phyloP scores from a whole-genome alignment of 371 early-diverging fungal genomes.

The Mortierella sp. region DNA sequence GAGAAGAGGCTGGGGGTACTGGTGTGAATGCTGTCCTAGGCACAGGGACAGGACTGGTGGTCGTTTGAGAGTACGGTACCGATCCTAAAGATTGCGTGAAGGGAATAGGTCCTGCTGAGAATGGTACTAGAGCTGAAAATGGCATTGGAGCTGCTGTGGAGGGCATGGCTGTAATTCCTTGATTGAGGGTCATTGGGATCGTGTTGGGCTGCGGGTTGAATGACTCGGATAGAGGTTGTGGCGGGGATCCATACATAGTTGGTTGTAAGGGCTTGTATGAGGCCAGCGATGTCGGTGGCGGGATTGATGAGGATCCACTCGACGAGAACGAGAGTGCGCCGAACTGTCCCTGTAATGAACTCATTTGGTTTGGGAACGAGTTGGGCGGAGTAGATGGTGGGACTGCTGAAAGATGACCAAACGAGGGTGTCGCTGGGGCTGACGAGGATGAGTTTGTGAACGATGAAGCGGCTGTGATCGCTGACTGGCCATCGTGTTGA shows the following conservation, averaged over 20 bases:
- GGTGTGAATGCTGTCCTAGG: slow-evolving; percentile 19
- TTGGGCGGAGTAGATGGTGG: slow-evolving; percentile 1
- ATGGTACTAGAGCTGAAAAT: not conserved
- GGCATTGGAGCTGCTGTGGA: not conserved
- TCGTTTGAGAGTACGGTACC: slow-evolving; percentile 8
- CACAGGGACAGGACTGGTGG: slow-evolving; percentile 23
- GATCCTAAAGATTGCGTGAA: not conserved
- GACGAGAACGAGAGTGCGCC: slow-evolving; percentile 17
- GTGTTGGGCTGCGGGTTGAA: not conserved
- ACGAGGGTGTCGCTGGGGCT: slow-evolving; percentile 16
- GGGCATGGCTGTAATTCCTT: not conserved
- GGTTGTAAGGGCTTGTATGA: slow-evolving; percentile 33
- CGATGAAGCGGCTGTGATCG: slow-evolving; percentile 15
- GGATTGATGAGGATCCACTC: not conserved
- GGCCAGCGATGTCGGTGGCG: slow-evolving; percentile 26
- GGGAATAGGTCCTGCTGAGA: slow-evolving; percentile 6
- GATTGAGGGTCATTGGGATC: not conserved
- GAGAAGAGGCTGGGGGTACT: slow-evolving; percentile 22
- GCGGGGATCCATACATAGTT: slow-evolving; percentile 17
- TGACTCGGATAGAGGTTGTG: not conserved
- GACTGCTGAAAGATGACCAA: not conserved
- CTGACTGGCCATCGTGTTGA: slow-evolving; percentile 23
- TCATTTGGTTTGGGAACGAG: not conserved
- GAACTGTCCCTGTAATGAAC: slow-evolving; percentile 7
- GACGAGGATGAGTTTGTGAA: slow-evolving; percentile 15